Percentiles rank a stretch among this genome's conserved stretches.
Evolutionary conservation across 2,329 filamentous ascomycete genomes (phyloP).

Genomic region (Neocatenulostroma microsporum): DNA sequence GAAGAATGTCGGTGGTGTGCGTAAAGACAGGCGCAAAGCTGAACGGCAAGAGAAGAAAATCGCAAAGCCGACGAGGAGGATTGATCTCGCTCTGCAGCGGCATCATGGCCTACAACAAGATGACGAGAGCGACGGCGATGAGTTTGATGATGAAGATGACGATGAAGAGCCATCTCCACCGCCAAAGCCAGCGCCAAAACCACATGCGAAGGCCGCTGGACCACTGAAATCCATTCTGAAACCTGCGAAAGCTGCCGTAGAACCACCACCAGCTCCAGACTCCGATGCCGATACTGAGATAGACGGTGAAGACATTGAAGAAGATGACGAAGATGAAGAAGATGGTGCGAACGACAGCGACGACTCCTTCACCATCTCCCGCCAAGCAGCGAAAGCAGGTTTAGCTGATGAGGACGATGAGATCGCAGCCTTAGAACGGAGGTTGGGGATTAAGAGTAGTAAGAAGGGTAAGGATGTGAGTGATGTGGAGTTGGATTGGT

Average conservation of each 20-base stretch:
- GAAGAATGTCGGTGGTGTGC: constrained; percentile 31
- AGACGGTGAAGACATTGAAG: constrained; percentile 11
- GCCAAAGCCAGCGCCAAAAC: constrained; percentile 7
- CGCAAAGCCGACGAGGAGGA: too few species aligned
- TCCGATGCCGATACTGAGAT: too few species aligned
- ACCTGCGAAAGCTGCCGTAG: constrained; percentile 19
- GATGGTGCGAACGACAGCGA: constrained; percentile 8
- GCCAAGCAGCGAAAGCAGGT: constrained; percentile 36
- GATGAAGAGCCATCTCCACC: too few species aligned
- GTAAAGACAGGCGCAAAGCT: constrained; percentile 51
- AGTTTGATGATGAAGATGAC: constrained; percentile 25
- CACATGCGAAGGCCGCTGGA: constrained; percentile 19
- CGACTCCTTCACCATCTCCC: constrained; percentile 15
- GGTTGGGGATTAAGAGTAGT: constrained; percentile 70
- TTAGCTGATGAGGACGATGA: constrained; percentile 78
- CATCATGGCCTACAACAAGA: background rate
- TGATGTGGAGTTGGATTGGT: constrained; percentile 73
- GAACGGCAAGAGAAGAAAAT: constrained; percentile 57
- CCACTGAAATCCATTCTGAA: constrained; percentile 32
- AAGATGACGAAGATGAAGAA: constrained; percentile 8
- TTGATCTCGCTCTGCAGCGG: too few species aligned
- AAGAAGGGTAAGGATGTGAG: constrained; percentile 63
- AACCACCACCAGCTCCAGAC: too few species aligned
- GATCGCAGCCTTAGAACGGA: constrained; percentile 80
- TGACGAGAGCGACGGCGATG: constrained; percentile 10